A percentile compares a stretch with the other conserved stretches of the same genome.
Conservation (phyloP, 169 alveolate species). For the Babesia sp. region DNA sequence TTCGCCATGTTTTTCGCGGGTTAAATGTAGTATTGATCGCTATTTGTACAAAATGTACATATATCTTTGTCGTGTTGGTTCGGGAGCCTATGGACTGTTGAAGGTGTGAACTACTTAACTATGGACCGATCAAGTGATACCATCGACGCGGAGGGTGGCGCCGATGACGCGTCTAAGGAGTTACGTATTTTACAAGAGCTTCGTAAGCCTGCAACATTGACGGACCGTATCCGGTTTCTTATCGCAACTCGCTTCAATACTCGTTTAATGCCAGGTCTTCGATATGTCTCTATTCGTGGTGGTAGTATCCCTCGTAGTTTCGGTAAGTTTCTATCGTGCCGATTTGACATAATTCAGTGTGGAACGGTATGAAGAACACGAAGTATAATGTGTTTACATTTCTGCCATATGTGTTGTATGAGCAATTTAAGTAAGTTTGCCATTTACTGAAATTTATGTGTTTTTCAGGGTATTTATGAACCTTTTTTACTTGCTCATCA, state of each 20-base stretch:
- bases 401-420: slow-evolving; percentile 88
- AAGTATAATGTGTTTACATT: slow-evolving; percentile 89
- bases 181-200: slow-evolving; percentile 32
- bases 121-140: background rate
- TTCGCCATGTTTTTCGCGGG: too few species aligned
- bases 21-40: too few species aligned
- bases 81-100: too few species aligned
- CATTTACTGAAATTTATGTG: background rate
- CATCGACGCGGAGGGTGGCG: background rate
- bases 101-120: background rate
- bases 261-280: slow-evolving; percentile 64
- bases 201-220: slow-evolving; percentile 34
- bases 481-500: slow-evolving; percentile 90
- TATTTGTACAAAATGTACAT: too few species aligned
- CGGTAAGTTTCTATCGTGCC: slow-evolving; percentile 13
- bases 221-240: slow-evolving; percentile 51
- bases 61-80: too few species aligned
- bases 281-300: slow-evolving; percentile 73
- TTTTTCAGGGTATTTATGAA: slow-evolving; percentile 84
- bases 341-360: slow-evolving; percentile 23
- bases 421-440: slow-evolving; percentile 84
- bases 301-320: slow-evolving; percentile 76
- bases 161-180: background rate
- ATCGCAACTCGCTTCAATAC: slow-evolving; percentile 62
- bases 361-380: slow-evolving; percentile 85